These are phyloP conservation scores for Lomentospora prolificans DNA, from an alignment of 2,329 filamentous ascomycete species.

Conservation along the genomic window DNA sequence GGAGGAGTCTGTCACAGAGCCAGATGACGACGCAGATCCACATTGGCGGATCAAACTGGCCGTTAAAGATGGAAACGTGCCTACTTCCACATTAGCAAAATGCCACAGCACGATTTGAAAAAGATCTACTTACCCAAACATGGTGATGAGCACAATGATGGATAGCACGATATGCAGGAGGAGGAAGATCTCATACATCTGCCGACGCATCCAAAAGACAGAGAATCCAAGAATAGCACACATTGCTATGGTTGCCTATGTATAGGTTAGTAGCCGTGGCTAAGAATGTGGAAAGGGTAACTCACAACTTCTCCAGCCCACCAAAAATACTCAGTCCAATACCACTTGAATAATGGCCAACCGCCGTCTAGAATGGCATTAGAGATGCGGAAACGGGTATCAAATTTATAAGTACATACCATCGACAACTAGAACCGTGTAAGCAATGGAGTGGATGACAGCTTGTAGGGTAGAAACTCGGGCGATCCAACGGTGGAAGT, in stretches of 20 bases:
- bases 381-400: not conserved
- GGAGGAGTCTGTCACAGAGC: slow-evolving; percentile 36
- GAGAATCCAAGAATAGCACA: slow-evolving; percentile 35
- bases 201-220: slow-evolving; percentile 38
- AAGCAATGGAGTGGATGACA: slow-evolving; percentile 52
- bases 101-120: not conserved
- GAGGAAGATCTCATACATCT: slow-evolving; percentile 43
- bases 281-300: slow-evolving; percentile 10
- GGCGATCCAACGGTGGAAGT: slow-evolving; percentile 59
- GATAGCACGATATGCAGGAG: slow-evolving; percentile 42
- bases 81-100: slow-evolving; percentile 21
- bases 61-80: slow-evolving; percentile 42
- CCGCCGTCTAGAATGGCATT: slow-evolving; percentile 22
- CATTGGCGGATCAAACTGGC: slow-evolving; percentile 37
- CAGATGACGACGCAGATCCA: slow-evolving; percentile 40
- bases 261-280: not conserved
- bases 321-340: slow-evolving; percentile 36
- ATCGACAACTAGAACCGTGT: slow-evolving; percentile 34
- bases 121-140: slow-evolving; percentile 34
- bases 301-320: slow-evolving; percentile 37
- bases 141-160: slow-evolving; percentile 35
- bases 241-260: slow-evolving; percentile 33
- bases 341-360: slow-evolving; percentile 24
- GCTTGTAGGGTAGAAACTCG: slow-evolving; percentile 52
- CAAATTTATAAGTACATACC: slow-evolving; percentile 16